These are phyloP conservation scores for Auricularia sp. DNA, from an alignment of 768 basidiomycete species.

Conservation along the genomic window DNA sequence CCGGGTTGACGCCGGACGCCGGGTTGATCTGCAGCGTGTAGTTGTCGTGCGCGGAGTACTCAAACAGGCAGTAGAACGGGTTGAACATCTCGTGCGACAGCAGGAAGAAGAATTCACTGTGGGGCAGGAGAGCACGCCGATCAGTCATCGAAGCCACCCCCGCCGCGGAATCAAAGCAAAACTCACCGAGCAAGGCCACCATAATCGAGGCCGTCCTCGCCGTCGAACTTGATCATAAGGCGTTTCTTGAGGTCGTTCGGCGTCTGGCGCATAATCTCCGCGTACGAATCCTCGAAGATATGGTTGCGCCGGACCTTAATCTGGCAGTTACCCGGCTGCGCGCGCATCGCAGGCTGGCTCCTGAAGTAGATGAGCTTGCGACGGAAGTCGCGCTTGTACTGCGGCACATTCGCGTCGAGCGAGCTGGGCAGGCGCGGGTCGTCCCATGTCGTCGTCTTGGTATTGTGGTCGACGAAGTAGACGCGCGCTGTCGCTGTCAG, in stretches of 20 bases:
- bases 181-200: constrained; percentile 89
- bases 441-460: constrained; percentile 99
- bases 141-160: constrained; percentile 7
- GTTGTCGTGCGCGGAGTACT: constrained; percentile 99
- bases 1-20: constrained; percentile 94
- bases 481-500: constrained; percentile 95
- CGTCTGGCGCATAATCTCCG: constrained; percentile 98
- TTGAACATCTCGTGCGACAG: constrained; percentile 99
- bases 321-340: constrained; percentile 97
- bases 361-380: constrained; percentile 99
- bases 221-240: constrained; percentile 99
- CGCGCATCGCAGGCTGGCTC: constrained; percentile 94
- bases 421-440: constrained; percentile 91
- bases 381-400: constrained; percentile 99
- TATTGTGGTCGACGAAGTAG: constrained; percentile 99
- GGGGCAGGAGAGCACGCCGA: neutral
- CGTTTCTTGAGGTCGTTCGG: constrained; percentile 98
- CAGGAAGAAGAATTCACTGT: constrained; percentile 98
- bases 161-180: neutral
- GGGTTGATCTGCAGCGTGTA: constrained; percentile 99
- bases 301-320: constrained; percentile 97
- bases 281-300: constrained; percentile 98
- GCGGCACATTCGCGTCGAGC: constrained; percentile 91
- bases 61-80: constrained; percentile 98
- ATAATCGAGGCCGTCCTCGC: constrained; percentile 97